A percentile compares a stretch with the other conserved stretches of the same genome.
Conservation (phyloP, 2,329 filamentous ascomycete species). For the Lachnellula arida region DNA sequence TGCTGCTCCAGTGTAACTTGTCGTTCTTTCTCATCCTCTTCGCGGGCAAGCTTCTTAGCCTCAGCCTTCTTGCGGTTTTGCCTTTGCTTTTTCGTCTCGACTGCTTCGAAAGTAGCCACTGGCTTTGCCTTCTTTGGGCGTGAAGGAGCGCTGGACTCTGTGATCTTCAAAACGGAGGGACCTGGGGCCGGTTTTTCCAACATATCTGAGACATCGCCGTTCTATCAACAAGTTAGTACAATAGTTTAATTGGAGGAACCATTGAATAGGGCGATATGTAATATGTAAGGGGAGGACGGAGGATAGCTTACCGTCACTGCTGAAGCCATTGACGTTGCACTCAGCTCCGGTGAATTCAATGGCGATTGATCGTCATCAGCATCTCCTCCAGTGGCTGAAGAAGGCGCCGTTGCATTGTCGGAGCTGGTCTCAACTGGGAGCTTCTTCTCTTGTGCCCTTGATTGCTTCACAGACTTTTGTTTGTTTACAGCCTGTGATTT, state of each 20-base stretch:
- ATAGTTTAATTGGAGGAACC: not conserved
- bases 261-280: not conserved
- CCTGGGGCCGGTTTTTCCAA: slow-evolving; percentile 66
- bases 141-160: slow-evolving; percentile 53
- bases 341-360: slow-evolving; percentile 58
- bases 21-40: slow-evolving; percentile 74
- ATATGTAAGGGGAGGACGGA: not conserved
- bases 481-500: slow-evolving; percentile 46
- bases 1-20: slow-evolving; percentile 76
- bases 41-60: slow-evolving; percentile 66
- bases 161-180: slow-evolving; percentile 74
- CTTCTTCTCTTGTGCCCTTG: slow-evolving; percentile 52
- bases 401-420: slow-evolving; percentile 52
- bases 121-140: slow-evolving; percentile 60
- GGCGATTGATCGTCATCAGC: slow-evolving; percentile 78
- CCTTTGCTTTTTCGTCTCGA: slow-evolving; percentile 90
- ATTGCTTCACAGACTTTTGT: slow-evolving; percentile 64
- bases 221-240: slow-evolving; percentile 5
- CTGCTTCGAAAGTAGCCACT: slow-evolving; percentile 52
- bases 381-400: slow-evolving; percentile 69
- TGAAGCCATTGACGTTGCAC: slow-evolving; percentile 43
- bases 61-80: slow-evolving; percentile 89
- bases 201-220: slow-evolving; percentile 81
- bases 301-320: slow-evolving; percentile 25
- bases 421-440: slow-evolving; percentile 35